phyloP scores from a whole-genome alignment of 768 basidiomycete species.

The Amanita phalloides region DNA sequence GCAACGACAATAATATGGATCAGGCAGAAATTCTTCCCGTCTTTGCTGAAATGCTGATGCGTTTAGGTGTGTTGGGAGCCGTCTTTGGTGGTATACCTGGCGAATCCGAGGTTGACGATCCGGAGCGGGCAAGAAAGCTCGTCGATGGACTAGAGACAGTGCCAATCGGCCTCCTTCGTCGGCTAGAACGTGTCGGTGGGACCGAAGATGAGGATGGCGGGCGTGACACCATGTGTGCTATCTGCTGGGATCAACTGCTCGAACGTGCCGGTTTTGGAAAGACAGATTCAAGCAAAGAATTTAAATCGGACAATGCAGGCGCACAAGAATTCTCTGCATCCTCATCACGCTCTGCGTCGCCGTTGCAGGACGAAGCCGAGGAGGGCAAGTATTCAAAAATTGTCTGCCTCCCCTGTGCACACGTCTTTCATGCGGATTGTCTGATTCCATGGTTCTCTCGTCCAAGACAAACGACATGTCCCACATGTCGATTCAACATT shows the following conservation, averaged over 20 bases:
- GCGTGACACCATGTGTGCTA: slow-evolving; percentile 47
- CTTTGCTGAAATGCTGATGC: slow-evolving; percentile 9
- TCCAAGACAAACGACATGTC: slow-evolving; percentile 71
- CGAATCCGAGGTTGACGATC: slow-evolving; percentile 42
- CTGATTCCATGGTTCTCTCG: slow-evolving; percentile 77
- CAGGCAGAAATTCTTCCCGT: neutral
- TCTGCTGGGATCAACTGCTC: slow-evolving; percentile 67
- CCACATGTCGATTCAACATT: slow-evolving; percentile 75
- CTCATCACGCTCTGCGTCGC: neutral
- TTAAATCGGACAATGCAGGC: slow-evolving; percentile 2
- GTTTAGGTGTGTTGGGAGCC: slow-evolving; percentile 13
- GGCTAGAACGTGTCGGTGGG: slow-evolving; percentile 44
- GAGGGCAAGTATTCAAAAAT: slow-evolving; percentile 28
- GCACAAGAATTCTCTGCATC: slow-evolving; percentile 10
- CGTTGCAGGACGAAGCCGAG: slow-evolving; percentile 4
- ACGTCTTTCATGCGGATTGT: slow-evolving; percentile 73
- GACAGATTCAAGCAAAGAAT: slow-evolving; percentile 12
- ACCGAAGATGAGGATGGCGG: slow-evolving; percentile 19
- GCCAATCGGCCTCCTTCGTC: slow-evolving; percentile 51
- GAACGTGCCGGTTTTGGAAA: slow-evolving; percentile 26
- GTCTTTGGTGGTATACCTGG: slow-evolving; percentile 13
- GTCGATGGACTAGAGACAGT: slow-evolving; percentile 58
- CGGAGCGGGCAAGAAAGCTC: slow-evolving; percentile 54
- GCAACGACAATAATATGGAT: neutral
- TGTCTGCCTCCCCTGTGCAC: slow-evolving; percentile 67